Base-by-base conservation (phyloP, 2,329 filamentous ascomycete species). In the Fusarium udum region DNA sequence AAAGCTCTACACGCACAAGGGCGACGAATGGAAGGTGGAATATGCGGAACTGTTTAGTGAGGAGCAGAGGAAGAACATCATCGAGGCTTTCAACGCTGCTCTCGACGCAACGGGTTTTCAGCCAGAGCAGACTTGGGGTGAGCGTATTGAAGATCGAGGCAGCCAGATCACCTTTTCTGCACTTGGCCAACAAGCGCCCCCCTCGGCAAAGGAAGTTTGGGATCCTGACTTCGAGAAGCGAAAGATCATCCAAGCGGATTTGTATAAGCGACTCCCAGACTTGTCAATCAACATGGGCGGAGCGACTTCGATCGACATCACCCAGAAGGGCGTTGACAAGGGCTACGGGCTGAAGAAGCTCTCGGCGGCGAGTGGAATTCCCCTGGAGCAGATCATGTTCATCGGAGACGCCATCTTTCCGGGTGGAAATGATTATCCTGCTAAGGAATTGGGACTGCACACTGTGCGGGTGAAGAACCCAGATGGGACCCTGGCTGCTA, bases 81-180 rank as follows among this genome's bases (percentile, higher is more conserved):
- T 67, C 3, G 28, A 67, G 10, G 64, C 64, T 7, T 67, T 67
- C 14, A 67, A 67, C 26, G 46, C 62, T 32, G 66, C 64, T 2
- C 64, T 67, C 1, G 63, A 67, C 16, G 53, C 62, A 6, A 67
- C 64, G 1, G 64, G 62, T 2, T 67, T 67, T 6, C 53, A 67
- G n/a, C 64, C 64, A 11, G 64, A 67, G 31, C 64, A 67, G 18
- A 67, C 64, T 48, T 67, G 64, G 64, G 64, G 64, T 3, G 64
- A 67, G 14, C 64, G 64, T 3, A 67, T 67, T 8, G 64, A 67
- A 32, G 64, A 67, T 26, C 40, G 64, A 10, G 64, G 64, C 10
- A 67, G 64, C 14, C 64, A 67, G 16, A 67, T 67, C 11, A 67
- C 64, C 2, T 67, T 67, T 4, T 67, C 64, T 14, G 64, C 64